These are phyloP conservation scores for Coemansia sp. DNA, from an alignment of 192 early-diverging fungal genomes.

Conservation along the genomic window DNA sequence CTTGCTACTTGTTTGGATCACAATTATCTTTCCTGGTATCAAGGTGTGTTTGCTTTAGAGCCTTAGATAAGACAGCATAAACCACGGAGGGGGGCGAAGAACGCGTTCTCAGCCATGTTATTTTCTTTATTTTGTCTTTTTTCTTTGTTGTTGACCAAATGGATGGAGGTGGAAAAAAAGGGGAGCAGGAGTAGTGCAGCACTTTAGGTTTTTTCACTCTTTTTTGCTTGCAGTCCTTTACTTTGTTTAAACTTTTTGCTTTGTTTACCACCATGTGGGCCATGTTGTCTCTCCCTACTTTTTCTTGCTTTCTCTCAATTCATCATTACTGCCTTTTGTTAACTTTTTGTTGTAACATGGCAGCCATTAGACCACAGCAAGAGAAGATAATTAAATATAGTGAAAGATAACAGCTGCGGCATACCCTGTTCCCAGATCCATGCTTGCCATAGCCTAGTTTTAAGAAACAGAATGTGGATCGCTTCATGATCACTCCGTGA, in stretches of 20 bases:
- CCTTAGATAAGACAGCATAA: neutral
- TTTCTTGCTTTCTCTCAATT: too few relatives aligned
- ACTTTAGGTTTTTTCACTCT: neutral
- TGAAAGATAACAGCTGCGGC: too few relatives aligned
- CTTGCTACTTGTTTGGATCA: neutral
- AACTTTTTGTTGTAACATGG: neutral
- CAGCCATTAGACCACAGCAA: neutral
- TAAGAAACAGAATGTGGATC: neutral
- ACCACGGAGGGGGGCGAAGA: slow-evolving; percentile 1
- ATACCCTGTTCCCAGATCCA: too few relatives aligned
- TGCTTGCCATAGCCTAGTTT: too few relatives aligned
- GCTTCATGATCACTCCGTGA: neutral
- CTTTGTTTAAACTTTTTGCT: slow-evolving; percentile 10
- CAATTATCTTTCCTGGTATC: neutral
- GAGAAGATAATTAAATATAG: neutral
- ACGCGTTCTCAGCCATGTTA: neutral
- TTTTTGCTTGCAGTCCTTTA: neutral
- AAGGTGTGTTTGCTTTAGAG: neutral
- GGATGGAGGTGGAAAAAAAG: neutral
- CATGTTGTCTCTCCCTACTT: neutral
- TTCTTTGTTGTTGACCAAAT: slow-evolving; percentile 2
- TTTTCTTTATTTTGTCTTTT: neutral
- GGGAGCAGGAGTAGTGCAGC: neutral
- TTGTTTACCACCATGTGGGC: slow-evolving; percentile 5
- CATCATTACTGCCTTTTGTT: neutral